A percentile compares a stretch with the other conserved stretches of the same genome.
phyloP scores from a whole-genome alignment of 208 protist genomes.

The Trypanosoma melophagium region DNA sequence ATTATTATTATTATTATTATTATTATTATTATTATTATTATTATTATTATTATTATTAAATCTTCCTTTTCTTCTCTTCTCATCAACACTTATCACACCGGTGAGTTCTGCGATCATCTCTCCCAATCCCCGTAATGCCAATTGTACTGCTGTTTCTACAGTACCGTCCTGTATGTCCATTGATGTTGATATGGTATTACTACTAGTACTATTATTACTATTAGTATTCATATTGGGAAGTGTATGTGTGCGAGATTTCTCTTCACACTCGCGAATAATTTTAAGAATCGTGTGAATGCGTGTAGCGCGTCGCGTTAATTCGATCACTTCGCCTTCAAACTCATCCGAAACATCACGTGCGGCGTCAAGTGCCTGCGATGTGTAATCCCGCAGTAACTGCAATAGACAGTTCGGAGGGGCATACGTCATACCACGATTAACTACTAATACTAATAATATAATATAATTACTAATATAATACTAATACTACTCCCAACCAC shows the following conservation, averaged over 20 bases:
- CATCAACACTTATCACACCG: constrained; percentile 1
- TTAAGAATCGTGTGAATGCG: constrained; percentile 22
- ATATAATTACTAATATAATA: too few relatives aligned
- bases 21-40: background rate
- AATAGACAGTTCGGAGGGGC: constrained; percentile 22
- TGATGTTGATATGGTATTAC: background rate
- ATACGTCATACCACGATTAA: too few relatives aligned
- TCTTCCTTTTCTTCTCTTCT: background rate
- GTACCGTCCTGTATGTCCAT: background rate
- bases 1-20: background rate
- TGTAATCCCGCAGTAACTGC: constrained; percentile 47
- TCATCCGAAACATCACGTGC: constrained; percentile 31
- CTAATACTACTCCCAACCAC: too few relatives aligned
- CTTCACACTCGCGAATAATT: constrained; percentile 15
- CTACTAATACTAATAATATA: too few relatives aligned
- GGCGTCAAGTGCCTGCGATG: constrained; percentile 48
- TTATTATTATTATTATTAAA: background rate
- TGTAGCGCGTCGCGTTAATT: constrained; percentile 4
- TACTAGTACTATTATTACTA: background rate
- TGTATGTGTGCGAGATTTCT: background rate
- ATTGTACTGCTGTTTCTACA: background rate
- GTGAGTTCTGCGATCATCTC: constrained; percentile 17
- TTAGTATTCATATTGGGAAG: background rate
- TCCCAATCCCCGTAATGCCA: constrained; percentile 19
- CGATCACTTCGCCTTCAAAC: constrained; percentile 26